Percentiles rank a stretch among this genome's conserved stretches.
These are phyloP conservation scores for Populus hybrid DNA, from an alignment of 441 rosid species.

Conservation along the genomic window DNA sequence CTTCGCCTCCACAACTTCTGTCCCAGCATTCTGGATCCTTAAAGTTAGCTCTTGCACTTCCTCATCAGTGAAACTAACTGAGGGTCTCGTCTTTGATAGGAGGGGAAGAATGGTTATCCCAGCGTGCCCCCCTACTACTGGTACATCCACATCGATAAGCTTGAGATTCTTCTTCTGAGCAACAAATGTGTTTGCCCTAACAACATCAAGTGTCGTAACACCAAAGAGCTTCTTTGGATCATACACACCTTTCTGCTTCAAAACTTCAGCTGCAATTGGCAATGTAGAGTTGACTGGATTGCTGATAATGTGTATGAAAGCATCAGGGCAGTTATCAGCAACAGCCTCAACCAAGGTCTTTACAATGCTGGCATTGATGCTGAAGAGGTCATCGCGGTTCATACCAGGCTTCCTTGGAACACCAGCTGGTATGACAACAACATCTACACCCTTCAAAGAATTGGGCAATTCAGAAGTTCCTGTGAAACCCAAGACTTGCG, in stretches of 20 bases:
- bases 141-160: conserved; percentile 91
- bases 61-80: conserved; percentile 66
- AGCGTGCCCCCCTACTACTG: conserved; percentile 95
- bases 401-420: conserved; percentile 99
- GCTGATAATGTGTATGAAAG: conserved; percentile 90
- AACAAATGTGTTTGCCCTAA: conserved; percentile 92
- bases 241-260: conserved; percentile 84
- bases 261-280: conserved; percentile 90
- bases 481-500: conserved; percentile 79
- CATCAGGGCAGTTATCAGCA: conserved; percentile 91
- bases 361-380: conserved; percentile 85
- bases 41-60: conserved; percentile 72
- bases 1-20: conserved; percentile 98
- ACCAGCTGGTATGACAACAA: conserved; percentile 97
- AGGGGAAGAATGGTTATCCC: conserved; percentile 90
- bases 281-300: conserved; percentile 98
- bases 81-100: conserved; percentile 76
- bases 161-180: conserved; percentile 84
- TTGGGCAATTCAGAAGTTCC: conserved; percentile 77
- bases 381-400: conserved; percentile 98
- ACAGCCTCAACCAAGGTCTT: conserved; percentile 78
- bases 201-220: conserved; percentile 90
- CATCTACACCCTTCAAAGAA: conserved; percentile 69
- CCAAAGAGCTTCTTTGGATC: conserved; percentile 95
- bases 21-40: conserved; percentile 95